Evolutionary conservation across 1,284 basidiomycete species (phyloP).

Genomic region (Fereydounia khargensis): DNA sequence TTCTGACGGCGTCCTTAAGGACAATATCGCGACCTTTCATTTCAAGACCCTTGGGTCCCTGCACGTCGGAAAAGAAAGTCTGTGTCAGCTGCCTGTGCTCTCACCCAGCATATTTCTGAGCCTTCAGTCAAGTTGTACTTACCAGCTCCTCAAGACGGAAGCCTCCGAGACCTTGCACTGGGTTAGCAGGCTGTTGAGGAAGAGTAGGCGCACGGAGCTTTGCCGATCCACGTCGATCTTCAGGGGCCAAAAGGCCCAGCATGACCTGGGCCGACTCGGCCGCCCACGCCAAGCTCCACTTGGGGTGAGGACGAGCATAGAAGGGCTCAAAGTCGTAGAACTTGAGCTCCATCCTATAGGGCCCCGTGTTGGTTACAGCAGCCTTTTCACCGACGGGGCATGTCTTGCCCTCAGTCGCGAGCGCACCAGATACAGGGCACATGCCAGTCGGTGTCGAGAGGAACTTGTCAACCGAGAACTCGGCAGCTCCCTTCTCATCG

Average conservation of each 20-base stretch:
- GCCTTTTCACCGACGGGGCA: conserved; percentile 24
- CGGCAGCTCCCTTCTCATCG: conserved; percentile 8
- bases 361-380: not conserved
- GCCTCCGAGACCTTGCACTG: conserved; percentile 11
- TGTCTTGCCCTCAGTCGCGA: conserved; percentile 13
- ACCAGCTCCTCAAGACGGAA: conserved; percentile 30
- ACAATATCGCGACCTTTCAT: conserved; percentile 27
- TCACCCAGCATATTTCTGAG: too few species aligned
- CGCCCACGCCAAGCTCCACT: conserved; percentile 6
- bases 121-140: conserved; percentile 1
- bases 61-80: too few species aligned
- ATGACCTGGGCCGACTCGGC: conserved; percentile 11
- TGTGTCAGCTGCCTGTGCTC: too few species aligned
- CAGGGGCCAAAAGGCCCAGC: conserved; percentile 4
- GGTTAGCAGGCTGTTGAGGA: conserved; percentile 1
- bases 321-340: conserved; percentile 35
- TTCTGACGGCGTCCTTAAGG: conserved; percentile 13
- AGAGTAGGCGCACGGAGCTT: conserved; percentile 14
- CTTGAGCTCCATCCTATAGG: conserved; percentile 20
- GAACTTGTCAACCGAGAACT: conserved; percentile 14
- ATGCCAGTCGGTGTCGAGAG: conserved; percentile 10
- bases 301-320: conserved; percentile 12
- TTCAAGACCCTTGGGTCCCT: conserved; percentile 33
- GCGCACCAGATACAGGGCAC: conserved; percentile 27
- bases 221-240: conserved; percentile 14